phyloP scores from a whole-genome alignment of 192 early-diverging fungal species.

The Coemansia erecta region DNA sequence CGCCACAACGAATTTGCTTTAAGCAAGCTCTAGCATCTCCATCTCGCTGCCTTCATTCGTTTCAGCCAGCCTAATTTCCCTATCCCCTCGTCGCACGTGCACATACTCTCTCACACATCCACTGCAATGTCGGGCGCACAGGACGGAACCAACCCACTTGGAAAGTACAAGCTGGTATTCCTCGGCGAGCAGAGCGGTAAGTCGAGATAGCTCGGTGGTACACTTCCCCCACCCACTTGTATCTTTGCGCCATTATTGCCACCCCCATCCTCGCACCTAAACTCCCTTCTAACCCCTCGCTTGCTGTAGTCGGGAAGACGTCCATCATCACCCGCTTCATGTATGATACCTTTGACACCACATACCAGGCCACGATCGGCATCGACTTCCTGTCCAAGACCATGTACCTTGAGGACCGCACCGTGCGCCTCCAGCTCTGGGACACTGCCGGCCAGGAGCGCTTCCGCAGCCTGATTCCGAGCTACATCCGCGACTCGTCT shows the following conservation, averaged over 20 bases:
- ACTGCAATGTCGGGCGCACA: conserved; percentile 37
- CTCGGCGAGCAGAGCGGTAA: conserved; percentile 98
- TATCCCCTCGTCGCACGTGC: not conserved
- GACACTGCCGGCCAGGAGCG: conserved; percentile 99
- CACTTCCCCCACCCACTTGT: too few species aligned
- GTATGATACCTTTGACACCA: conserved; percentile 99
- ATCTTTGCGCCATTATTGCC: too few species aligned
- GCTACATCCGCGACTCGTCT: conserved; percentile 97
- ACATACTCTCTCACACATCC: not conserved
- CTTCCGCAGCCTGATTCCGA: conserved; percentile 95
- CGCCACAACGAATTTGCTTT: too few species aligned
- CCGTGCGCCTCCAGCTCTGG: conserved; percentile 98
- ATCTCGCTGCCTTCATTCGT: too few species aligned
- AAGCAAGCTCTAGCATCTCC: too few species aligned
- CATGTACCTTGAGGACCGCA: conserved; percentile 98
- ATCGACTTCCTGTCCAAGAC: conserved; percentile 99
- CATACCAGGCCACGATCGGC: conserved; percentile 97
- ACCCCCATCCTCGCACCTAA: not conserved
- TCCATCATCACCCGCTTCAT: conserved; percentile 99
- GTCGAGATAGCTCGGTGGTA: conserved; percentile 1
- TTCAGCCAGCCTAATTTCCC: not conserved
- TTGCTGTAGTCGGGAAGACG: conserved; percentile 86
- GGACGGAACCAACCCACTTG: conserved; percentile 60
- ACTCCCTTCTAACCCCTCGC: not conserved
- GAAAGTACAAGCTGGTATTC: conserved; percentile 99